Conservation (phyloP, 2,329 filamentous ascomycete genomes). For the Pseudogymnoascus sp. region DNA sequence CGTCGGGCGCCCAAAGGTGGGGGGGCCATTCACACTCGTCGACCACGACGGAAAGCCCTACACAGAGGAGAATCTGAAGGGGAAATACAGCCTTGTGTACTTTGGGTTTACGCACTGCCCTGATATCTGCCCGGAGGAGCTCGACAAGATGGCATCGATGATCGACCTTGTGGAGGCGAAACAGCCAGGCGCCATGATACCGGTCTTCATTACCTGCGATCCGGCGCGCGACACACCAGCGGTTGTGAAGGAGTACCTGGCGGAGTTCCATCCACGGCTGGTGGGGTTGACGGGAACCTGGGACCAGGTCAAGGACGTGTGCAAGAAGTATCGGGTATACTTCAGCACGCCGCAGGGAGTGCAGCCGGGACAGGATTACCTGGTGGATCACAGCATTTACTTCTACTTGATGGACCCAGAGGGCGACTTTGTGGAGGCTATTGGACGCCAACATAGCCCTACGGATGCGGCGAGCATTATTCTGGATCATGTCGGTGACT, state of each 20-base stretch:
- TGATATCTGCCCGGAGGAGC: conserved; percentile 96
- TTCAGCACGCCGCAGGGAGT: conserved; percentile 87
- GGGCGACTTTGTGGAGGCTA: conserved; percentile 94
- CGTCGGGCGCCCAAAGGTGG: conserved; percentile 85
- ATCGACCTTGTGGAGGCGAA: conserved; percentile 61
- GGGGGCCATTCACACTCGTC: conserved; percentile 71
- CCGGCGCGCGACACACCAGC: conserved; percentile 81
- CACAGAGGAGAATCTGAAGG: conserved; percentile 72
- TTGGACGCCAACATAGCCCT: conserved; percentile 89
- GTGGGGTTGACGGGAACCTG: conserved; percentile 88
- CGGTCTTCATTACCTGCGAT: conserved; percentile 93
- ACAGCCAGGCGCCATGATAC: conserved; percentile 27
- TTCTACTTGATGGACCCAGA: conserved; percentile 99
- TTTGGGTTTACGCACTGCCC: conserved; percentile 98
- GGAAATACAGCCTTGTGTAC: conserved; percentile 82
- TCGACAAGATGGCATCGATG: conserved; percentile 98
- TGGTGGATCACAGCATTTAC: conserved; percentile 98
- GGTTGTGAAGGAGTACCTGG: conserved; percentile 75
- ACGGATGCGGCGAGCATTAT: conserved; percentile 80
- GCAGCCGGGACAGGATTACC: conserved; percentile 87
- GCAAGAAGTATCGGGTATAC: conserved; percentile 94
- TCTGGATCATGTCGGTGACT: conserved; percentile 73
- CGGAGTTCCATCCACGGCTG: conserved; percentile 81
- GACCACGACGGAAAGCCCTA: conserved; percentile 76
- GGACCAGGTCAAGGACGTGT: conserved; percentile 86